Evolutionary conservation across 371 early-diverging fungal species (phyloP), one percentile per base, ranked within the genome.

Genomic region (Saksenaea oblongispora): DNA sequence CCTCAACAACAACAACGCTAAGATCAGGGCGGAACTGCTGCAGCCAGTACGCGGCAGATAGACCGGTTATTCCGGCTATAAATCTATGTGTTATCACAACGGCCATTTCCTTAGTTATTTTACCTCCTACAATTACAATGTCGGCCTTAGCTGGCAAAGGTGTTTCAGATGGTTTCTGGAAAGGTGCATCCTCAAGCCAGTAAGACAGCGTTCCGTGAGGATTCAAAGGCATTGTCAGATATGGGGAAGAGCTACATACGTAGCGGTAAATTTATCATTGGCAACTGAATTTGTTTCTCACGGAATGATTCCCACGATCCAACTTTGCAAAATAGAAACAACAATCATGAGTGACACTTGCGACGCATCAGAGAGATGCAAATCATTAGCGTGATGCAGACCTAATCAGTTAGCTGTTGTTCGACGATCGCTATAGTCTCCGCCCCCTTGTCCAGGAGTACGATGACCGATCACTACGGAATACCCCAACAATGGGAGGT

Each of bases 91-190:
- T 37, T 17, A 22, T 56, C 42, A 17, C n/a, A 51, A 39, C 53
- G 34, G 53, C 10, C 5, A 28, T 26, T 60, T 22, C 39, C 17
- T n/a, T 24, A 22, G 24, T 56, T 17, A n/a, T 15, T 70, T 57
- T 75, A 65, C 74, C 75, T 41, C 83, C 83, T 47, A 83, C 58
- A 37, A 83, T 63, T 56, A 73, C 73, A 53, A 74, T 66, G 60
- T 82, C 79, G 1, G 72, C 70, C 27, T 65, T 62, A 14, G 59
- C 26, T 13, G 72, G 71, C 11, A 71, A 58, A 1, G 73, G 71
- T 10, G 58, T 53, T 27, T 56, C 56, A 0, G 64, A 31, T n/a
- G 62, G 57, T 5, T 28, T n/a, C 54, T 73, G 73, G 34, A 63
- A 67, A 2, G 69, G 72, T 2, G 75, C 70, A 22, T 66, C 39